Evolutionary conservation across 139 green algal species (phyloP).

Genomic region (Tetraselmis chui): DNA sequence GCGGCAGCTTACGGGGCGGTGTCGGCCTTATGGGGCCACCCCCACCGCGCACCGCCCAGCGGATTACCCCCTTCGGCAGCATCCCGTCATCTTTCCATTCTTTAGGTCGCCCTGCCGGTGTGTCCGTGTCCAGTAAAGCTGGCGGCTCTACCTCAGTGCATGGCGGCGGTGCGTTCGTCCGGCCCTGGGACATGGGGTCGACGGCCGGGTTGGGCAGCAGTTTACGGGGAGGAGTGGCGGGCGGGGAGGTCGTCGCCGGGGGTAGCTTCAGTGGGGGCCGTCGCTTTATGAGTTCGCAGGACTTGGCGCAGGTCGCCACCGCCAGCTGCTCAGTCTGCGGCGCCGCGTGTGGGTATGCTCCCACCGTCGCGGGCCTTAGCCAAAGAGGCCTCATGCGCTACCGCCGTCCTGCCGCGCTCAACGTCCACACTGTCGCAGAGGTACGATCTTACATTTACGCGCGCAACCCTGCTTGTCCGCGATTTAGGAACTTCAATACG

Average conservation of each 20-base stretch:
- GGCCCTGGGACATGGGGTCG: no score
- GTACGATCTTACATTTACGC: no score
- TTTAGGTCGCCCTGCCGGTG: neutral
- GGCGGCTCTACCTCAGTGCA: no score
- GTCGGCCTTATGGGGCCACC: neutral
- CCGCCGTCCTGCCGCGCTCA: neutral
- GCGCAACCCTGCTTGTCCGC: no score
- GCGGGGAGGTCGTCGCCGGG: no score
- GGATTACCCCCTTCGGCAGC: no score
- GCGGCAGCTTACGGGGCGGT: no score
- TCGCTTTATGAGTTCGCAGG: neutral
- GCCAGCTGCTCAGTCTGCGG: neutral
- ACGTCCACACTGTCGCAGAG: neutral
- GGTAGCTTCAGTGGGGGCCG: neutral
- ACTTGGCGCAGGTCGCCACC: neutral
- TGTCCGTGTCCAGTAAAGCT: neutral
- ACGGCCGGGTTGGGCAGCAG: no score
- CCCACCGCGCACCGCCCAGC: neutral
- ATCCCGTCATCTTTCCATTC: neutral
- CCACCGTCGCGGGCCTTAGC: neutral
- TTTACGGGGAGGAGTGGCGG: no score
- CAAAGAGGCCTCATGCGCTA: neutral
- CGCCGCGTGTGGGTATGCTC: neutral
- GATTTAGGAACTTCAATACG: no score
- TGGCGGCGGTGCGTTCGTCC: no score